Evolutionary conservation across 495 filamentous ascomycete species (phyloP).

Genomic region (Parathielavia appendiculata): DNA sequence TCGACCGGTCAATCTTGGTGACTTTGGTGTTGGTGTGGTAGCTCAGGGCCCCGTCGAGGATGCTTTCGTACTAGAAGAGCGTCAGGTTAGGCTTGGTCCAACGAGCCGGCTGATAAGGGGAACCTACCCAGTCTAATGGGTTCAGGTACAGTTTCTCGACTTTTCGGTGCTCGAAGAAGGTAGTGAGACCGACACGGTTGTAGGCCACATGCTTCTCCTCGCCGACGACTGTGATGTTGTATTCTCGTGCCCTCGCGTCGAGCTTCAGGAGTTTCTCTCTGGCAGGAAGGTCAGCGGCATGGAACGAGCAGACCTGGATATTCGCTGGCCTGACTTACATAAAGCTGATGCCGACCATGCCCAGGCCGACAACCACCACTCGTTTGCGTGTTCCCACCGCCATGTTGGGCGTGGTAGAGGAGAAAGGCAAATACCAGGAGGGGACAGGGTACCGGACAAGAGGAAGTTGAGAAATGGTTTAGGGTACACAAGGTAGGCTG

Average conservation of each 20-base stretch:
- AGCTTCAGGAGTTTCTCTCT: constrained; percentile 87
- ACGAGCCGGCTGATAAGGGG: background rate
- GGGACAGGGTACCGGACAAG: too few relatives aligned
- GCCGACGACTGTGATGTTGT: constrained; percentile 84
- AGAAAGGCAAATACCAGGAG: background rate
- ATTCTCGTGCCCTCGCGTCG: constrained; percentile 69
- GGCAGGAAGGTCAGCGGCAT: background rate
- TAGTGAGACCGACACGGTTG: constrained; percentile 92
- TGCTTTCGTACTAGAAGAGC: constrained; percentile 31
- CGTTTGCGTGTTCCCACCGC: constrained; percentile 51
- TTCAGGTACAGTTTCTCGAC: constrained; percentile 90
- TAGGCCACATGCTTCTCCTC: constrained; percentile 91
- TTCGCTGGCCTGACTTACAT: constrained; percentile 57
- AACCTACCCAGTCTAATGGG: constrained; percentile 76
- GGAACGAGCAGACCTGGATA: too few relatives aligned
- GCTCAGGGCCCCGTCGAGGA: constrained; percentile 61
- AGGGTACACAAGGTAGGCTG: background rate
- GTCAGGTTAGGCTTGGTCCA: background rate
- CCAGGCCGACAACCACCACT: constrained; percentile 83
- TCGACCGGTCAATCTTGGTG: constrained; percentile 58
- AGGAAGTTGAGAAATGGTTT: background rate
- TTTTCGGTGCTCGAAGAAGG: constrained; percentile 85
- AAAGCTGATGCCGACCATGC: constrained; percentile 93
- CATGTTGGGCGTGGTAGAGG: constrained; percentile 25
- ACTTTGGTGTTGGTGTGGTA: constrained; percentile 83